These are phyloP conservation scores for Candida stauntonica DNA, from an alignment of 805 yeast genomes.

Conservation along the genomic window DNA sequence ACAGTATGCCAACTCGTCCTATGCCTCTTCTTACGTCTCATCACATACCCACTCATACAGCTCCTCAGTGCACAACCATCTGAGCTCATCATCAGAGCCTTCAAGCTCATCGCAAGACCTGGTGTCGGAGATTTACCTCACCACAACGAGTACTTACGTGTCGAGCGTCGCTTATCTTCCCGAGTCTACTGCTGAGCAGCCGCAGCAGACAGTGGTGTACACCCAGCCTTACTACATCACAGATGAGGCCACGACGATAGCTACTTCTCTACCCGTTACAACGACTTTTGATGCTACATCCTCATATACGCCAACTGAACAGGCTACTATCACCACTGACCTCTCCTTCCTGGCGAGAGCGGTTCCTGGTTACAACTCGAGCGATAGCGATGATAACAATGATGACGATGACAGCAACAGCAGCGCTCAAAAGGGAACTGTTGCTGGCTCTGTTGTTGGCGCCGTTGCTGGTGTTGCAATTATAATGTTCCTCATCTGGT, in stretches of 20 bases:
- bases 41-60: neutral
- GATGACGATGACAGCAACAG: neutral
- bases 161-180: conserved; percentile 7
- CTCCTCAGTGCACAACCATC: neutral
- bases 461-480: conserved; percentile 20
- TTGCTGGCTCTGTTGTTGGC: conserved; percentile 29
- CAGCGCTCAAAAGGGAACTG: conserved; percentile 10
- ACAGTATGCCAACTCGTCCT: neutral
- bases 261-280: conserved; percentile 18
- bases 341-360: conserved; percentile 15
- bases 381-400: neutral
- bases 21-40: neutral
- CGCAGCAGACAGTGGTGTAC: conserved; percentile 16
- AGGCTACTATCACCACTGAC: conserved; percentile 18
- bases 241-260: conserved; percentile 17
- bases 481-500: conserved; percentile 16
- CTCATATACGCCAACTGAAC: conserved; percentile 1
- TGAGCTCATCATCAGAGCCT: neutral
- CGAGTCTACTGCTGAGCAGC: conserved; percentile 4
- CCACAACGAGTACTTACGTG: conserved; percentile 5
- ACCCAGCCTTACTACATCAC: conserved; percentile 21
- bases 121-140: neutral
- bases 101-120: neutral
- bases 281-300: conserved; percentile 2
- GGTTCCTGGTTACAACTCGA: conserved; percentile 7